phyloP scores from a whole-genome alignment of 2,329 filamentous ascomycete genomes.

The Colletotrichum lentis region DNA sequence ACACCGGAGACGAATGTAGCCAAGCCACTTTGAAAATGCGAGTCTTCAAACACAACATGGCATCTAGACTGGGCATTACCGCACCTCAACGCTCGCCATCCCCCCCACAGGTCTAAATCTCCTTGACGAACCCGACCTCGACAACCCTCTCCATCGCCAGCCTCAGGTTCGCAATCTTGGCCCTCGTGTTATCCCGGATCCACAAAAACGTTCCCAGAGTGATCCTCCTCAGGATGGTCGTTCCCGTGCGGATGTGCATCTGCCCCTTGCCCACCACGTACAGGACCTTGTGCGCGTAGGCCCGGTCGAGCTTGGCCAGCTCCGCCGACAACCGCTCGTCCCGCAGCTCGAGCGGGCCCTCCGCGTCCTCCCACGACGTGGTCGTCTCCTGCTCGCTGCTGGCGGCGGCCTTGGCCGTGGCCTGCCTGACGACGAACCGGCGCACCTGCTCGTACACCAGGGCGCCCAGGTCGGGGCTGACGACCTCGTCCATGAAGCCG shows the following conservation, averaged over 20 bases:
- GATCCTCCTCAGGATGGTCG: slow-evolving; percentile 53
- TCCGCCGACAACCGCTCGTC: slow-evolving; percentile 47
- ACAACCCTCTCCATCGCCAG: slow-evolving; percentile 68
- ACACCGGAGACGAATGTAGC: no score
- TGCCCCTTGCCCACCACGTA: slow-evolving; percentile 70
- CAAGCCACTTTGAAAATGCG: no score
- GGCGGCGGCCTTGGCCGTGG: slow-evolving; percentile 39
- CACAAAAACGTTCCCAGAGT: slow-evolving; percentile 67
- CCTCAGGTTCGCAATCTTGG: slow-evolving; percentile 70
- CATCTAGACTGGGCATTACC: no score
- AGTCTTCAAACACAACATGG: neutral
- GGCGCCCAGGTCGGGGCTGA: slow-evolving; percentile 69
- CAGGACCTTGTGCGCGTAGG: slow-evolving; percentile 58
- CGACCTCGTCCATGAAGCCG: slow-evolving; percentile 76
- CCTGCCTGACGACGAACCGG: slow-evolving; percentile 55
- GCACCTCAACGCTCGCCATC: neutral
- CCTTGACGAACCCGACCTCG: slow-evolving; percentile 75
- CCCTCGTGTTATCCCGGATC: slow-evolving; percentile 70
- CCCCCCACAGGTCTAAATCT: slow-evolving; percentile 55
- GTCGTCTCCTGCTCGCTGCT: slow-evolving; percentile 33
- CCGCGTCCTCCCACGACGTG: slow-evolving; percentile 23
- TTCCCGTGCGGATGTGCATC: slow-evolving; percentile 58
- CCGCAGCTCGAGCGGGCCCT: slow-evolving; percentile 39
- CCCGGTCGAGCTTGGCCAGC: slow-evolving; percentile 54
- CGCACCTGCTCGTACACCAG: slow-evolving; percentile 67